These are phyloP conservation scores for Debaryomyces robertsiae DNA, from an alignment of 1,139 yeast species.

Conservation along the genomic window DNA sequence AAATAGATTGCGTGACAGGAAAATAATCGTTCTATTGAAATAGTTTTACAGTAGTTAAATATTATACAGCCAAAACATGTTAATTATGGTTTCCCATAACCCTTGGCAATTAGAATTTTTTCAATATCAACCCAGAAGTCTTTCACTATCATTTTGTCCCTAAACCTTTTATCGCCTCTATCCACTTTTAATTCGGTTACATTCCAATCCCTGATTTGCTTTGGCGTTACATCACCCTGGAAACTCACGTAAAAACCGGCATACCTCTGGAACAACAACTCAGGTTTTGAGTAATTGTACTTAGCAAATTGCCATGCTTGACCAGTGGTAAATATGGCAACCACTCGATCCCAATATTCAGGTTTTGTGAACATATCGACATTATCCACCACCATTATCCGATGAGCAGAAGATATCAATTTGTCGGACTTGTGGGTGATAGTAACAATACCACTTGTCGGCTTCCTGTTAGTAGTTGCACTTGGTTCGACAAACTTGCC, in stretches of 20 bases:
- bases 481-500: slow-evolving; percentile 71
- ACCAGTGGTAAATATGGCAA: slow-evolving; percentile 95
- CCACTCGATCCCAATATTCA: slow-evolving; percentile 96
- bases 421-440: slow-evolving; percentile 59
- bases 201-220: slow-evolving; percentile 81
- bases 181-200: slow-evolving; percentile 78
- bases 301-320: slow-evolving; percentile 95
- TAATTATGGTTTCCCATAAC: slow-evolving; percentile 34
- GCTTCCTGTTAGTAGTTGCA: slow-evolving; percentile 36
- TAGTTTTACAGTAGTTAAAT: slow-evolving; percentile 9
- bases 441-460: slow-evolving; percentile 47
- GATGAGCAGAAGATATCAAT: slow-evolving; percentile 54
- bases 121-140: slow-evolving; percentile 81
- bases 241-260: slow-evolving; percentile 81
- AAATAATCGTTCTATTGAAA: slow-evolving; percentile 5
- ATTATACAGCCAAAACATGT: slow-evolving; percentile 1
- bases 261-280: slow-evolving; percentile 75
- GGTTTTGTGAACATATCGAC: slow-evolving; percentile 89
- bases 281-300: slow-evolving; percentile 83
- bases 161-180: slow-evolving; percentile 75
- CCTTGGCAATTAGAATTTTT: slow-evolving; percentile 53
- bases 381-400: slow-evolving; percentile 81
- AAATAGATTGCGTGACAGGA: slow-evolving; percentile 12
- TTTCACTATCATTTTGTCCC: slow-evolving; percentile 85
- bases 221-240: slow-evolving; percentile 79